Conservation (phyloP, 768 basidiomycete genomes). For the Porpolomopsis calyptriformis region DNA sequence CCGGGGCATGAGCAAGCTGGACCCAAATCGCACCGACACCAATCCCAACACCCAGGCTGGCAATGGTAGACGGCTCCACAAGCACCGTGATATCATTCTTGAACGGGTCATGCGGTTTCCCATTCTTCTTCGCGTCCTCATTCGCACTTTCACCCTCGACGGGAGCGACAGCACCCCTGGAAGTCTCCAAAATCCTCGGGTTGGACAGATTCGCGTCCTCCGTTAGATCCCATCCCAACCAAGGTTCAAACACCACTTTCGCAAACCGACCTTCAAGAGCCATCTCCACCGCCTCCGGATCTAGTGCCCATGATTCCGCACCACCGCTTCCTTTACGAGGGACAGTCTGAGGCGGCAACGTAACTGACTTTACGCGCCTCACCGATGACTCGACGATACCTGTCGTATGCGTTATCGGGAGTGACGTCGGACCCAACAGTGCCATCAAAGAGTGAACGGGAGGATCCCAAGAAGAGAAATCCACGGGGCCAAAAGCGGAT, state of each 20-base stretch:
- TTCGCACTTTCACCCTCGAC: background rate
- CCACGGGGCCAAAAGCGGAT: background rate
- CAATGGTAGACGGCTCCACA: conserved; percentile 30
- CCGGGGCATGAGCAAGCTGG: conserved; percentile 37
- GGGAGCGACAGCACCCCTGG: conserved; percentile 7
- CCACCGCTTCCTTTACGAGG: no score
- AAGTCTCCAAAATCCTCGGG: conserved; percentile 6
- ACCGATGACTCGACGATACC: conserved; percentile 49
- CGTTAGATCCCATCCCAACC: conserved; percentile 32
- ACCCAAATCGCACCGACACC: conserved; percentile 51
- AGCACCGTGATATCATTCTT: conserved; percentile 46
- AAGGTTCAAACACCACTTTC: conserved; percentile 44
- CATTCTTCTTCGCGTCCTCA: background rate
- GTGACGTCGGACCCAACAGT: conserved; percentile 32
- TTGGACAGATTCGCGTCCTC: conserved; percentile 4
- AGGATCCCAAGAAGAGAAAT: background rate
- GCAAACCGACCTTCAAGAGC: conserved; percentile 38
- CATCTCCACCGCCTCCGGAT: conserved; percentile 30
- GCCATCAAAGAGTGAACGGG: conserved; percentile 18
- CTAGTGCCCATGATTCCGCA: background rate
- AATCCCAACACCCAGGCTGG: conserved; percentile 38
- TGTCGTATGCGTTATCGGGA: conserved; percentile 42
- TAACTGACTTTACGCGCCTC: conserved; percentile 35
- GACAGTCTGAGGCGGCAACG: background rate
- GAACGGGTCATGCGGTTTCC: conserved; percentile 31